Percentiles rank a stretch among this genome's conserved stretches.
These are phyloP conservation scores for Hymenoscyphus albidus DNA, from an alignment of 2,329 filamentous ascomycete genomes.

Conservation along the genomic window DNA sequence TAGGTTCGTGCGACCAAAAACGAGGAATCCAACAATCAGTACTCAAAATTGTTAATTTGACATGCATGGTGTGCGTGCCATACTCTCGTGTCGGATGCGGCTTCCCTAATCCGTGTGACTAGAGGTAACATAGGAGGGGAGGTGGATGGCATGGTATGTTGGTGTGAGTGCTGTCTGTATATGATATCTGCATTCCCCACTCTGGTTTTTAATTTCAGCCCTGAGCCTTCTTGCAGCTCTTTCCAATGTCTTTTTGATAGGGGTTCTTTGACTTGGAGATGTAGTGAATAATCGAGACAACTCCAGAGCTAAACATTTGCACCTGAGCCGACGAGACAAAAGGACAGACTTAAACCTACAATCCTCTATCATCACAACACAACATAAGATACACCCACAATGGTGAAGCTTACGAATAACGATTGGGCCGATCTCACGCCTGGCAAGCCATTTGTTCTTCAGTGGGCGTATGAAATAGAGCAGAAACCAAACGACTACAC, in stretches of 20 bases:
- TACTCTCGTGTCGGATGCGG: neutral
- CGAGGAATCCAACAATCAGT: neutral
- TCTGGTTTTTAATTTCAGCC: too few relatives aligned
- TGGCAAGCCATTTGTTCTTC: neutral
- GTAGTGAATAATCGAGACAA: neutral
- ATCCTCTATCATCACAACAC: neutral
- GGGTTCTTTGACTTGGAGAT: too few relatives aligned
- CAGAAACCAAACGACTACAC: neutral
- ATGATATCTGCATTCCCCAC: too few relatives aligned
- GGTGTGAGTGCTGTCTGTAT: too few relatives aligned
- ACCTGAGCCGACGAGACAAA: neutral
- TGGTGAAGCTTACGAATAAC: neutral
- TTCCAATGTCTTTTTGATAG: too few relatives aligned
- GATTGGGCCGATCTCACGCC: neutral
- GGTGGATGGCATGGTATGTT: neutral
- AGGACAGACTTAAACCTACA: neutral
- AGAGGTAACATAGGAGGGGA: neutral
- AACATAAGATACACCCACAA: neutral
- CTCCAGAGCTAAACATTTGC: neutral
- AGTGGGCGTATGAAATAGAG: neutral
- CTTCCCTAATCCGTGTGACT: neutral
- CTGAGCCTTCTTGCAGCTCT: too few relatives aligned
- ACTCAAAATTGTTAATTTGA: neutral
- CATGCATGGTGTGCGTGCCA: neutral
- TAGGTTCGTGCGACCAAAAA: neutral